Percentiles rank a stretch among this genome's conserved stretches.
These are phyloP conservation scores for Xylaria sp. DNA, from an alignment of 2,329 filamentous ascomycete genomes.

Conservation along the genomic window DNA sequence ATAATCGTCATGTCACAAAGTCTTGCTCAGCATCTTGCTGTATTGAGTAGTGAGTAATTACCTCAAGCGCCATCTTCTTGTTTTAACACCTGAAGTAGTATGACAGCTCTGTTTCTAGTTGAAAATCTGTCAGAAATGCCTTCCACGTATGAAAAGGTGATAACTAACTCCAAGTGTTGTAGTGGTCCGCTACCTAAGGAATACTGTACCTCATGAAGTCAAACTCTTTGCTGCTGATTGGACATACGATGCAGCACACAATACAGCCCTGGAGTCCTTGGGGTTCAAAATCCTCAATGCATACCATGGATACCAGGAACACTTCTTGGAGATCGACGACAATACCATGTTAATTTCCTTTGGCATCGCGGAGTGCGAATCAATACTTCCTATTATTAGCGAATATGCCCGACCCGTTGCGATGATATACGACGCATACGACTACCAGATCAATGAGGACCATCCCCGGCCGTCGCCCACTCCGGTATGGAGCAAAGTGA, in stretches of 20 bases:
- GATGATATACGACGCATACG: conserved; percentile 29
- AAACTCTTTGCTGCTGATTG: conserved; percentile 31
- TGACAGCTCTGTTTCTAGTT: background rate
- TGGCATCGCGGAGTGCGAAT: conserved; percentile 19
- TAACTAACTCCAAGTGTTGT: background rate
- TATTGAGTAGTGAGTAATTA: conserved; percentile 10
- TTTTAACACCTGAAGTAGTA: background rate
- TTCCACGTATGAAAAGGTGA: background rate
- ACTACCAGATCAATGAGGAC: conserved; percentile 10
- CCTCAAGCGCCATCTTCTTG: background rate
- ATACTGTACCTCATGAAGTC: conserved; percentile 14
- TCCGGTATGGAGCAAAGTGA: conserved; percentile 27
- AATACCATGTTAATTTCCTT: conserved; percentile 31
- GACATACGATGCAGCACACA: conserved; percentile 22
- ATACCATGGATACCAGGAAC: conserved; percentile 19
- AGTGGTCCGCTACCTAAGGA: conserved; percentile 20
- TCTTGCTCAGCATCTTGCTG: conserved; percentile 29
- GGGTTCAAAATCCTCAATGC: conserved; percentile 23
- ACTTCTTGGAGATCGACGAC: conserved; percentile 26
- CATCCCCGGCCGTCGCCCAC: conserved; percentile 7
- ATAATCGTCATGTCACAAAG: conserved; percentile 5
- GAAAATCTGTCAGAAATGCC: background rate
- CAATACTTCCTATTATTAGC: conserved; percentile 24
- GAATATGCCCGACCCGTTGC: conserved; percentile 32
- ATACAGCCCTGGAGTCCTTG: conserved; percentile 1